These are phyloP conservation scores for Erythrobasidium yunnanense DNA, from an alignment of 768 basidiomycete genomes.

Conservation along the genomic window DNA sequence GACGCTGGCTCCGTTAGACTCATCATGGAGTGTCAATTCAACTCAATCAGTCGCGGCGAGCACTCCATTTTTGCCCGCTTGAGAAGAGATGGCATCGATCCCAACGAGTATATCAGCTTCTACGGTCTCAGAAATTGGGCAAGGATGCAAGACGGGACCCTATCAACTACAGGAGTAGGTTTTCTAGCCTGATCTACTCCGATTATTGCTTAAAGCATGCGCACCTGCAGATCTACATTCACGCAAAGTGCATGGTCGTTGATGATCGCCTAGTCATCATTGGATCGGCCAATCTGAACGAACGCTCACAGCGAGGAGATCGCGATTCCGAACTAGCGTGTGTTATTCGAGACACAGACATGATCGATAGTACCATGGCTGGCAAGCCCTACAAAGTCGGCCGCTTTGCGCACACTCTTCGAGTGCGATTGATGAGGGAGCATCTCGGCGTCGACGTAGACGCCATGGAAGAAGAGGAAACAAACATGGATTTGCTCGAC, in stretches of 20 bases:
- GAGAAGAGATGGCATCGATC: conserved; percentile 77
- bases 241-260: conserved; percentile 55
- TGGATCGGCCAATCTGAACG: conserved; percentile 95
- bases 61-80: conserved; percentile 81
- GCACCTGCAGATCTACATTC: conserved; percentile 34
- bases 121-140: conserved; percentile 90
- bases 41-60: conserved; percentile 75
- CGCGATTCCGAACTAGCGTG: conserved; percentile 91
- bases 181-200: not conserved
- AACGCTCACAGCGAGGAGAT: conserved; percentile 87
- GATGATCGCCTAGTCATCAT: conserved; percentile 91
- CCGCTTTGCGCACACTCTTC: conserved; percentile 86
- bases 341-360: conserved; percentile 88
- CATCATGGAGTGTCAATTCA: conserved; percentile 88
- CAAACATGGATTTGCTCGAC: conserved; percentile 29
- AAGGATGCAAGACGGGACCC: conserved; percentile 66
- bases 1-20: conserved; percentile 90
- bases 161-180: conserved; percentile 67
- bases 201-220: conserved; percentile 27
- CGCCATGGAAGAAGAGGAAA: conserved; percentile 62
- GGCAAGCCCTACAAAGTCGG: conserved; percentile 91
- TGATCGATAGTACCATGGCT: conserved; percentile 90
- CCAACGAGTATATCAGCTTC: conserved; percentile 79
- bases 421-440: conserved; percentile 89
- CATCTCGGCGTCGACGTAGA: conserved; percentile 94